Evolutionary conservation across 768 basidiomycete species (phyloP).

Genomic region (Russula compacta): DNA sequence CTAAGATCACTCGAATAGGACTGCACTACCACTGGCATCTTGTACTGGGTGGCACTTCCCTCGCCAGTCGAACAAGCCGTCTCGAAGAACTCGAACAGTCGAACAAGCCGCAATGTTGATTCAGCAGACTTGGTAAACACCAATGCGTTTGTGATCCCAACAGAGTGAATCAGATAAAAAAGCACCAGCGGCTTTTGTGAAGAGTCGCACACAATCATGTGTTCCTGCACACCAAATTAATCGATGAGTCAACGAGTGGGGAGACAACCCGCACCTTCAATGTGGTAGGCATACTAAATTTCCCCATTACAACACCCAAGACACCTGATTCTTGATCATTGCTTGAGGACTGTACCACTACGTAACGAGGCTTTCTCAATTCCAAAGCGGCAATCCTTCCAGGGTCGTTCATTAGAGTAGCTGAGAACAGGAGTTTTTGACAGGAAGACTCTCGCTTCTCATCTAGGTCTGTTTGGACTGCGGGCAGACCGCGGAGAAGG

Average conservation of each 20-base stretch:
- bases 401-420: conserved; percentile 90
- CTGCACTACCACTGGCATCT: conserved; percentile 36
- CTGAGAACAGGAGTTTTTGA: conserved; percentile 94
- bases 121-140: conserved; percentile 98
- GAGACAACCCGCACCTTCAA: conserved; percentile 45
- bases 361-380: conserved; percentile 75
- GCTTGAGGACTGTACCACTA: conserved; percentile 55
- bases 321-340: conserved; percentile 29
- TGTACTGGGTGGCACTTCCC: conserved; percentile 19
- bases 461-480: conserved; percentile 40
- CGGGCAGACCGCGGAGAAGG: conserved; percentile 32
- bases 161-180: conserved; percentile 70
- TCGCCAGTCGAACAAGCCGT: conserved; percentile 28
- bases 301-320: conserved; percentile 57
- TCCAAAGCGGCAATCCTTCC: conserved; percentile 82
- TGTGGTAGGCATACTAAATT: conserved; percentile 72
- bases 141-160: conserved; percentile 56
- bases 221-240: conserved; percentile 46
- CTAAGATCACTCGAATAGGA: conserved; percentile 87
- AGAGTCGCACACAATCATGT: conserved; percentile 73
- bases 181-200: conserved; percentile 82
- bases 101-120: conserved; percentile 74
- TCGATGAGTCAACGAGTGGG: neutral
- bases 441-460: conserved; percentile 60
- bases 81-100: conserved; percentile 76